A percentile compares a stretch with the other conserved stretches of the same genome.
phyloP scores from a whole-genome alignment of 169 alveolate species.

The Plasmodium berghei region DNA sequence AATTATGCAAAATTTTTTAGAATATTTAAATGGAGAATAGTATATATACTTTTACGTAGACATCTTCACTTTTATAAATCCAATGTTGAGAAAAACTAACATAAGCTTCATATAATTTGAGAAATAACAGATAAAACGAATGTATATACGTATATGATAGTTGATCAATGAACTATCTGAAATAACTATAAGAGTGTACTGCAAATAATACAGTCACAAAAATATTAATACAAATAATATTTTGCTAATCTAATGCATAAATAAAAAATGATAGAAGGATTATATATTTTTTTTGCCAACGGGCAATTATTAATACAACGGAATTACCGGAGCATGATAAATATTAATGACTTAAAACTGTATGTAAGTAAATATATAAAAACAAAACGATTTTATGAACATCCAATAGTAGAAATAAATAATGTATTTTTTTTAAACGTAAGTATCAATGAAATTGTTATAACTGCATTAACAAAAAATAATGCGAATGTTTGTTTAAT shows the following conservation, averaged over 20 bases:
- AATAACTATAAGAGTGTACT: too few relatives aligned
- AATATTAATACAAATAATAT: too few relatives aligned
- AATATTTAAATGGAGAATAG: too few relatives aligned
- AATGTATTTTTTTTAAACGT: slow-evolving; percentile 67
- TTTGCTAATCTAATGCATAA: background rate
- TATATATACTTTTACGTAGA: too few relatives aligned
- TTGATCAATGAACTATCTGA: too few relatives aligned
- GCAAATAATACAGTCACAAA: too few relatives aligned
- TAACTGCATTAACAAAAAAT: slow-evolving; percentile 54
- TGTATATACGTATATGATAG: too few relatives aligned
- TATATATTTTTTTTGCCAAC: slow-evolving; percentile 40
- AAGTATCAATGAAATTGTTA: slow-evolving; percentile 52
- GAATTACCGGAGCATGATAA: slow-evolving; percentile 38
- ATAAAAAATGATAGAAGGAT: slow-evolving; percentile 55
- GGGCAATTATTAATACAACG: slow-evolving; percentile 66
- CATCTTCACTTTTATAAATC: too few relatives aligned
- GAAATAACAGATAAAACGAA: too few relatives aligned
- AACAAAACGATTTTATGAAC: slow-evolving; percentile 61
- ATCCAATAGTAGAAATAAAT: slow-evolving; percentile 64
- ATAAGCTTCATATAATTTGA: too few relatives aligned
- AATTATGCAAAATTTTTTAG: too few relatives aligned
- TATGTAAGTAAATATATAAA: slow-evolving; percentile 55
- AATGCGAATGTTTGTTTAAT: slow-evolving; percentile 54
- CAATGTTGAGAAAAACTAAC: too few relatives aligned
- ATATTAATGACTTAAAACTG: slow-evolving; percentile 19